phyloP scores from a whole-genome alignment of 371 early-diverging fungal genomes.

The Capillidium heterosporum region DNA sequence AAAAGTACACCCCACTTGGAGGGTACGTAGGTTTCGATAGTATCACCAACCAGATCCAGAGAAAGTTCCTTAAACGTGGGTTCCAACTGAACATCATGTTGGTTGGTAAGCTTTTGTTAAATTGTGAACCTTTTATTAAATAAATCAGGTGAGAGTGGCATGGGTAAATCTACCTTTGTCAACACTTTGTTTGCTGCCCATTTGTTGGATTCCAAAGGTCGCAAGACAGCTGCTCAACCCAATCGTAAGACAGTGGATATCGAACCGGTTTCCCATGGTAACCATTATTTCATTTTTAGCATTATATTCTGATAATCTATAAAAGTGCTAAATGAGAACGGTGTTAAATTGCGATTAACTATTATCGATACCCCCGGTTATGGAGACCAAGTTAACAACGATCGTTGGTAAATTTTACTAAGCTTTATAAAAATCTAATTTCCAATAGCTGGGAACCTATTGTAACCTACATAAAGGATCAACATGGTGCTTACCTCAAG shows the following conservation, averaged over 20 bases:
- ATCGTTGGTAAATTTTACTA: constrained; percentile 37
- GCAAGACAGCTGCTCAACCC: constrained; percentile 48
- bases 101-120: constrained; percentile 36
- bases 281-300: not conserved
- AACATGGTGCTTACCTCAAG: constrained; percentile 73
- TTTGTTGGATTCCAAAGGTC: constrained; percentile 67
- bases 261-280: constrained; percentile 57
- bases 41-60: constrained; percentile 82
- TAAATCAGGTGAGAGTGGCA: constrained; percentile 76
- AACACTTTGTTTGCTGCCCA: constrained; percentile 86
- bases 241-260: constrained; percentile 73
- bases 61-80: constrained; percentile 79
- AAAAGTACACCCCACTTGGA: not conserved
- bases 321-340: constrained; percentile 63
- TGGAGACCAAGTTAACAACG: constrained; percentile 74
- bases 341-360: constrained; percentile 63
- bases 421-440: not conserved
- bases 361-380: constrained; percentile 70
- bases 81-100: constrained; percentile 91
- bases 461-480: constrained; percentile 81
- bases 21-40: constrained; percentile 91
- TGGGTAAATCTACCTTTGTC: constrained; percentile 97
- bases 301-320: not conserved
- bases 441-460: constrained; percentile 62
- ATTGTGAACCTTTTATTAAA: not conserved